Percentiles rank a stretch among this genome's conserved stretches.
Evolutionary conservation across 2,329 filamentous ascomycete species (phyloP).

Genomic region (Fusarium sp.): DNA sequence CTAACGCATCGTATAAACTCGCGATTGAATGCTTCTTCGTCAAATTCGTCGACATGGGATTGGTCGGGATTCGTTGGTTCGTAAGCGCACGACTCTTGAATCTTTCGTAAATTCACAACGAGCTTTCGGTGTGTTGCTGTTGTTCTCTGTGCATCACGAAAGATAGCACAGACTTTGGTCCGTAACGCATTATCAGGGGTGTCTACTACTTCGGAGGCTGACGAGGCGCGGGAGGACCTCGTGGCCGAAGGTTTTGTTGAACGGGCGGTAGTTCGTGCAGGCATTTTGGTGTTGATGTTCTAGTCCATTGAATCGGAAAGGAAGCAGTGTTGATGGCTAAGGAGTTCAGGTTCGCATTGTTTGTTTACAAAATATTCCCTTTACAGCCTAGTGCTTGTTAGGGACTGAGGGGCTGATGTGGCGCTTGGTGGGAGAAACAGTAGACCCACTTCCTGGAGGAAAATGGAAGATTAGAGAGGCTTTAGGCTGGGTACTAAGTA

Average conservation of each 20-base stretch:
- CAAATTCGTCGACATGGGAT: slow-evolving; percentile 71
- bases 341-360: slow-evolving; percentile 34
- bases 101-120: slow-evolving; percentile 85
- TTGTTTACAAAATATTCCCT: slow-evolving; percentile 49
- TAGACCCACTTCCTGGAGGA: neutral
- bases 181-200: slow-evolving; percentile 77
- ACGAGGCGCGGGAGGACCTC: slow-evolving; percentile 60
- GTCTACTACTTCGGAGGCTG: slow-evolving; percentile 80
- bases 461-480: neutral
- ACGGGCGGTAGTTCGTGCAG: slow-evolving; percentile 60
- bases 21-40: slow-evolving; percentile 86
- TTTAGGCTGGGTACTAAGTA: neutral
- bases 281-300: slow-evolving; percentile 55
- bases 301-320: slow-evolving; percentile 11
- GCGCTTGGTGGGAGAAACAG: neutral
- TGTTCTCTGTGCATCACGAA: slow-evolving; percentile 86
- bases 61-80: slow-evolving; percentile 67
- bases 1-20: slow-evolving; percentile 87
- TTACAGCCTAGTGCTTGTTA: slow-evolving; percentile 44
- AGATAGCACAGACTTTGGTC: slow-evolving; percentile 76
- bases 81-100: slow-evolving; percentile 86
- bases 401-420: slow-evolving; percentile 19
- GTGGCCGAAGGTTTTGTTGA: slow-evolving; percentile 59
- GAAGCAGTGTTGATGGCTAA: slow-evolving; percentile 12
- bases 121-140: slow-evolving; percentile 92